phyloP scores from a whole-genome alignment of 352 stramenopile species.

The Globisporangium takayamanum region DNA sequence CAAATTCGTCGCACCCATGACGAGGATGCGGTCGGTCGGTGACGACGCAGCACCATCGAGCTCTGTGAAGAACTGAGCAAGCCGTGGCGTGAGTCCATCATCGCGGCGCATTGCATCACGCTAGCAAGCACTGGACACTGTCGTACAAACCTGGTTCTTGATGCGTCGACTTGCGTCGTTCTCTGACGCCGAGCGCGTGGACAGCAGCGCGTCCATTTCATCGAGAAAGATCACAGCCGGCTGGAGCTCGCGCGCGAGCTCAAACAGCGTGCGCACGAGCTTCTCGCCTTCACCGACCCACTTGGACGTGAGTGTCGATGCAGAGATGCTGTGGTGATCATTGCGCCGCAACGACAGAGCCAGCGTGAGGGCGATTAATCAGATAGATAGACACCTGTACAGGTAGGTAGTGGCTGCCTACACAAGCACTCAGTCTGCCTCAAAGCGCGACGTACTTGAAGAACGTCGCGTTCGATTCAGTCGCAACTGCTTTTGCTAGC shows the following conservation, averaged over 20 bases:
- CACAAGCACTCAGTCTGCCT: too few species aligned
- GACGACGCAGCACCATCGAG: slow-evolving; percentile 73
- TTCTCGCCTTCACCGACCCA: slow-evolving; percentile 93
- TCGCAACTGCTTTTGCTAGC: slow-evolving; percentile 77
- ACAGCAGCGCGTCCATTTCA: slow-evolving; percentile 85
- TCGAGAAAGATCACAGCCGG: slow-evolving; percentile 88
- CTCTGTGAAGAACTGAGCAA: slow-evolving; percentile 77
- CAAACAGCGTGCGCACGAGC: slow-evolving; percentile 91
- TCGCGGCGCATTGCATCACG: too few species aligned
- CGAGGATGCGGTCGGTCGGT: slow-evolving; percentile 71
- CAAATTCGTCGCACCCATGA: slow-evolving; percentile 87
- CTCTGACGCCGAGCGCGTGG: slow-evolving; percentile 63
- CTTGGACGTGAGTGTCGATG: slow-evolving; percentile 85
- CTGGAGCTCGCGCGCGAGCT: slow-evolving; percentile 81
- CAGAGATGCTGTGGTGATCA: slow-evolving; percentile 54
- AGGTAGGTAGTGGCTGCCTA: background rate
- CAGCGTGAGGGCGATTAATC: background rate
- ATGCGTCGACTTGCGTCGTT: slow-evolving; percentile 84
- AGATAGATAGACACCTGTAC: background rate
- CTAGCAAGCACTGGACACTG: too few species aligned
- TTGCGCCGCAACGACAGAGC: background rate
- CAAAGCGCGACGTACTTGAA: slow-evolving; percentile 41
- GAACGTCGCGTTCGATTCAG: slow-evolving; percentile 77
- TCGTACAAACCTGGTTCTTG: slow-evolving; percentile 74
- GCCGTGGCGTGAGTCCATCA: too few species aligned